Evolutionary conservation across 129 eudicot genomes (phyloP), one percentile per base, ranked within the genome.

Genomic region (Artemisia argyi): DNA sequence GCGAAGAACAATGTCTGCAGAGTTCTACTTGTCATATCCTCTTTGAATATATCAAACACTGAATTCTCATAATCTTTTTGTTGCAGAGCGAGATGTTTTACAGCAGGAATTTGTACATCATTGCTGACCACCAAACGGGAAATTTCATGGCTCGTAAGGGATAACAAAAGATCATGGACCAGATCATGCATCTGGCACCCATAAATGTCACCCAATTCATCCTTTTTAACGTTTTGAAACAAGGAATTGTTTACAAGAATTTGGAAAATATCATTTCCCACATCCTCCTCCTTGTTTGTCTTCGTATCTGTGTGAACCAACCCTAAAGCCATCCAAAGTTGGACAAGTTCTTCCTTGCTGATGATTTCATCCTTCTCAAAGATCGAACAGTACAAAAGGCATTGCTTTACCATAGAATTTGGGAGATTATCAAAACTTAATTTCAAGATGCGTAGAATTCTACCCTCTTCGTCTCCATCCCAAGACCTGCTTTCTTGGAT

Each of bases 181-280:
- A 54, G 20, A 54, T 54, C 59, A 54, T 54, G 20, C 59, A 54
- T 54, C 59, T 53, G 15, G 17, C 59, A n/a, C n/a, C n/a, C n/a
- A n/a, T n/a, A n/a, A n/a, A n/a, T n/a, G 22, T 20, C 22, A 20
- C 22, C 22, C 0, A 0, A 20, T 20, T 20, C 8, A 54, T 53
- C 22, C 16, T 14, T 7, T 14, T 5, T 5, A 15, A 53, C 24
- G 16, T 53, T 19, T 15, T 53, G 59, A 14, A 53, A 53, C 59
- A 53, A 53, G 8, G 19, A 53, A 15, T 14, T 53, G 19, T 4
- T 53, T 53, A 53, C 7, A 6, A 53, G 16, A 53, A 15, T 53
- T 12, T n/a, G 19, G 59, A 53, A 53, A 53, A 53, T 15, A 53
- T 53, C 59, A n/a, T 53, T 53, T 12, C 59, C 59, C 5, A 53